Evolutionary conservation across 805 yeast species (phyloP), one percentile per base, ranked within the genome.

Genomic region (Candida hungchunana): DNA sequence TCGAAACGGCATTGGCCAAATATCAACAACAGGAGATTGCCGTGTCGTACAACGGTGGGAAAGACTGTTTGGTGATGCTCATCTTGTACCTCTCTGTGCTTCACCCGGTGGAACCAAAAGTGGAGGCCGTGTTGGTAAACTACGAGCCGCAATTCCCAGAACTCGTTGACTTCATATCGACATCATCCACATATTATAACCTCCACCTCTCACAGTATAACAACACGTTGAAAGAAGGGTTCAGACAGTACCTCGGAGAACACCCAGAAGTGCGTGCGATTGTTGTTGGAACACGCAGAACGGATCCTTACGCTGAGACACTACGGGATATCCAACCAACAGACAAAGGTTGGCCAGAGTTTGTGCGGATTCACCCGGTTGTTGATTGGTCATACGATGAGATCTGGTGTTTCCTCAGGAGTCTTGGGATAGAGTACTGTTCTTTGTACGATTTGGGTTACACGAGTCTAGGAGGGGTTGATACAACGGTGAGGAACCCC

Each of bases 31-130:
- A 68, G 10, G 79, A 82, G 39, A 60, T 84, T 4, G 82, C 97
- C 0, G 67, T 93, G 11, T 83, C 95, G 3, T 93, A 82, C 59
- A 93, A 93, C 56, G 98, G 98, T 9, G 98, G 98, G 2, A 93
- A 93, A 55, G 98, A 93, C 62, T 93, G 97, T 51, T 73, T 89
- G 31, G 97, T 89, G 21, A 77, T 90, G 82, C 69, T 93, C 37
- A 65, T 87, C 12, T 53, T 93, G 5, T 76, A 85, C 36, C 61
- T 89, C 34, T 80, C 93, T 2, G 75, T 74, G 16, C 63, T 60
- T 36, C 51, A 47, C 65, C 57, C 56, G 32, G 51, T 46, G 22
- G 56, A 48, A 22, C 15, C 42, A 1, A 6, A 35, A 33, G 18
- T 81, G 43, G 67, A 71, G 36, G 69, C 83, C 1, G 85, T 90